Evolutionary conservation across 2,329 filamentous ascomycete species (phyloP).

Genomic region (Botrytis galanthina): DNA sequence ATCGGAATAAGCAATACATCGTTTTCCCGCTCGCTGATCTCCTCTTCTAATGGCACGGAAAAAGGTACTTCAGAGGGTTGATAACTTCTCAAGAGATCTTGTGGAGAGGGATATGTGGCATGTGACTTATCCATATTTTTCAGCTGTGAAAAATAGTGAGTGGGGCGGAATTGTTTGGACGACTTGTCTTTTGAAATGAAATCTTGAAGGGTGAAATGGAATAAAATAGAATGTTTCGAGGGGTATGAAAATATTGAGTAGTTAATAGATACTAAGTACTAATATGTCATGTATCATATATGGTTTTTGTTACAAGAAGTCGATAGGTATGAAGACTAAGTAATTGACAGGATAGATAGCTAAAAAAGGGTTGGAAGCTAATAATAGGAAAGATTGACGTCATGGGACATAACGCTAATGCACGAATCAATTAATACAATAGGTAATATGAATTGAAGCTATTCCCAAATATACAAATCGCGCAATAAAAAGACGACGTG

Average conservation of each 20-base stretch:
- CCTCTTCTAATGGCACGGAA: background rate
- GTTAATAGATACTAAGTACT: background rate
- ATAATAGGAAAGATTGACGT: background rate
- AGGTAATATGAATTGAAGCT: background rate
- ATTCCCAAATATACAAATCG: background rate
- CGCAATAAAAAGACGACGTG: background rate
- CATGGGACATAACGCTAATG: slow-evolving; percentile 1
- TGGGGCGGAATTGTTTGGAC: background rate
- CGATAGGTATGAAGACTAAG: background rate
- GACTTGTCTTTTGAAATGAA: background rate
- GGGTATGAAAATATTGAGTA: background rate
- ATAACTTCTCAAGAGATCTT: background rate
- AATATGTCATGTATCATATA: background rate
- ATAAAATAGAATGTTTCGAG: background rate
- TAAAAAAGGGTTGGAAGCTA: background rate
- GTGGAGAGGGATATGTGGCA: background rate
- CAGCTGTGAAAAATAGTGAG: background rate
- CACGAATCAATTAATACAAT: background rate
- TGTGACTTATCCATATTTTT: background rate
- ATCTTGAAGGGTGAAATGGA: background rate
- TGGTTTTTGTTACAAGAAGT: background rate
- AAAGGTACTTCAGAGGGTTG: background rate
- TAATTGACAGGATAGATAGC: background rate
- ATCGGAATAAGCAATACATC: background rate
- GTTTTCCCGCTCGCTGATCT: background rate